phyloP scores from a whole-genome alignment of 768 basidiomycete species.

The Lentinula lateritia region DNA sequence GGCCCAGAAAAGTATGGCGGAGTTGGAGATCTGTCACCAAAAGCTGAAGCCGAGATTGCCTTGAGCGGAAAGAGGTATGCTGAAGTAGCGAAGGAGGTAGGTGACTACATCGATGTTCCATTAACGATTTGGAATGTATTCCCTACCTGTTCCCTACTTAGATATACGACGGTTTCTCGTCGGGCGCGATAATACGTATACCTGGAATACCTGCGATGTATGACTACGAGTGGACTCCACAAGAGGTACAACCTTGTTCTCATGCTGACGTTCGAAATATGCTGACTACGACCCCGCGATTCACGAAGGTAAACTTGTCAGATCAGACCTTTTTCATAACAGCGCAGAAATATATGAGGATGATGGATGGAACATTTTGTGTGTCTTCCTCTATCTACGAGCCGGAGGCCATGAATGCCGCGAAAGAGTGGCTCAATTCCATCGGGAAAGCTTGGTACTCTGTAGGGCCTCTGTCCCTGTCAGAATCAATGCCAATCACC shows the following conservation, averaged over 20 bases:
- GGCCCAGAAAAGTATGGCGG: neutral
- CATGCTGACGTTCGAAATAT: neutral
- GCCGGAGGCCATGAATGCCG: neutral
- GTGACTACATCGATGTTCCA: neutral
- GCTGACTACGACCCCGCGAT: neutral
- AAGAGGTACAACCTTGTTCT: neutral
- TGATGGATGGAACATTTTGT: neutral
- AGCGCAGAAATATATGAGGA: conserved; percentile 1
- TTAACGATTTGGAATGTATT: too few species aligned
- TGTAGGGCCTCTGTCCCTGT: conserved; percentile 1
- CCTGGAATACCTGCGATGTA: conserved; percentile 4
- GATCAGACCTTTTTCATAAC: neutral
- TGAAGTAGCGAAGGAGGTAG: neutral
- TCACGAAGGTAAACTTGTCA: neutral
- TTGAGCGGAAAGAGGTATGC: neutral
- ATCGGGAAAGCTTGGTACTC: neutral
- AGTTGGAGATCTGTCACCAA: neutral
- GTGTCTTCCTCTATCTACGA: conserved; percentile 4
- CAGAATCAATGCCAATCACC: neutral
- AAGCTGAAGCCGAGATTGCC: neutral
- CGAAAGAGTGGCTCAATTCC: neutral
- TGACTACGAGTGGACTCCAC: conserved; percentile 5
- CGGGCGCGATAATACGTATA: neutral
- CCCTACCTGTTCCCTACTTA: neutral
- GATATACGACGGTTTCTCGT: neutral